phyloP scores from a whole-genome alignment of 139 green algal species.

The Asterochloris sp. region DNA sequence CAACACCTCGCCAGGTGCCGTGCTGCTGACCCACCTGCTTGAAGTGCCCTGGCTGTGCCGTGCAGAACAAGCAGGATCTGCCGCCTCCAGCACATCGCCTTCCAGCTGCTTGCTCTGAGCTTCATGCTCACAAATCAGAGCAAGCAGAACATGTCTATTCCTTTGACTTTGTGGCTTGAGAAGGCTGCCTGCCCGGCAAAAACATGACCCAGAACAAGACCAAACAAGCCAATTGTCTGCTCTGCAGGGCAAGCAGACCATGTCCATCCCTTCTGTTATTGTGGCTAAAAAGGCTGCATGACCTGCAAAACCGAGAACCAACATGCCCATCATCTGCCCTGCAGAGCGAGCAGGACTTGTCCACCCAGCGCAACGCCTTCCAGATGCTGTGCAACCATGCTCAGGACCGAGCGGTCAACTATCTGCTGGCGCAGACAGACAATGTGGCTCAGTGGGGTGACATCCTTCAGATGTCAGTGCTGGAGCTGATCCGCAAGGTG shows the following conservation, averaged over 20 bases:
- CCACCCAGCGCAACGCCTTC: conserved; percentile 93
- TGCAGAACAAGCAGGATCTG: too few species aligned
- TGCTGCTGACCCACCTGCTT: too few species aligned
- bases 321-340: conserved; percentile 15
- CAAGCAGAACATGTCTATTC: neutral
- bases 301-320: neutral
- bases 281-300: neutral
- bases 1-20: too few species aligned
- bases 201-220: too few species aligned
- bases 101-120: too few species aligned
- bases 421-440: conserved; percentile 86
- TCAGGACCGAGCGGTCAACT: conserved; percentile 82
- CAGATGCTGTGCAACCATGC: conserved; percentile 81
- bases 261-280: neutral
- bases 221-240: too few species aligned
- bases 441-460: conserved; percentile 87
- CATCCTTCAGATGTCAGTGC: conserved; percentile 92
- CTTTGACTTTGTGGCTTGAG: neutral
- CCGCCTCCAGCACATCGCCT: too few species aligned
- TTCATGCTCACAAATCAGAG: too few species aligned
- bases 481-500: conserved; percentile 96
- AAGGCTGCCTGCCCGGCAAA: neutral
- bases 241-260: neutral
- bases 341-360: conserved; percentile 79
- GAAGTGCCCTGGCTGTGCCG: too few species aligned